Percentiles rank a stretch among this genome's conserved stretches.
Evolutionary conservation across 805 yeast genomes (phyloP).

Genomic region (Candida nitratophila): DNA sequence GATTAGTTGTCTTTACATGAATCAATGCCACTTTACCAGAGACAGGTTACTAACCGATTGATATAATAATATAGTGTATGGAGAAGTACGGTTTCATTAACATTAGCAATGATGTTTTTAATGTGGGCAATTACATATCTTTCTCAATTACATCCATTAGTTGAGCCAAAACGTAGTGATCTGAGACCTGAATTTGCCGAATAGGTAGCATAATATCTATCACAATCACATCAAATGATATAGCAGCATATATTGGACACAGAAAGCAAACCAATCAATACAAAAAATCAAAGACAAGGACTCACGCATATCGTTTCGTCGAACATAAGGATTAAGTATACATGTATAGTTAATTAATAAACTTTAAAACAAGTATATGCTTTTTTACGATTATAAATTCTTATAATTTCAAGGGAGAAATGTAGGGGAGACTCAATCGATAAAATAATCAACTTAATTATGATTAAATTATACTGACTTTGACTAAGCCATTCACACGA

Average conservation of each 20-base stretch:
- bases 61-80: conserved; percentile 36
- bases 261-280: too few species aligned
- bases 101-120: conserved; percentile 55
- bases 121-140: conserved; percentile 81
- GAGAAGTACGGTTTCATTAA: conserved; percentile 69
- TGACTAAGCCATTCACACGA: conserved; percentile 15
- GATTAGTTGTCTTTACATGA: too few species aligned
- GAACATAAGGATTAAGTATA: too few species aligned
- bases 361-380: too few species aligned
- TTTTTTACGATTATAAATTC: too few species aligned
- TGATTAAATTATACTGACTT: not conserved
- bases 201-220: too few species aligned
- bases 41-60: not conserved
- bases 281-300: too few species aligned
- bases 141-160: conserved; percentile 84
- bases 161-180: conserved; percentile 84
- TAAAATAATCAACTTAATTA: not conserved
- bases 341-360: too few species aligned
- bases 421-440: not conserved
- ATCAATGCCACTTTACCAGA: not conserved
- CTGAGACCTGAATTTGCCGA: conserved; percentile 72
- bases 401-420: too few species aligned
- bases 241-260: too few species aligned
- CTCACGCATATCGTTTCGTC: too few species aligned
- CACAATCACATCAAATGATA: not conserved